A percentile compares a stretch with the other conserved stretches of the same genome.
These are phyloP conservation scores for Blastobotrys elegans DNA, from an alignment of 1,139 yeast species.

Conservation along the genomic window DNA sequence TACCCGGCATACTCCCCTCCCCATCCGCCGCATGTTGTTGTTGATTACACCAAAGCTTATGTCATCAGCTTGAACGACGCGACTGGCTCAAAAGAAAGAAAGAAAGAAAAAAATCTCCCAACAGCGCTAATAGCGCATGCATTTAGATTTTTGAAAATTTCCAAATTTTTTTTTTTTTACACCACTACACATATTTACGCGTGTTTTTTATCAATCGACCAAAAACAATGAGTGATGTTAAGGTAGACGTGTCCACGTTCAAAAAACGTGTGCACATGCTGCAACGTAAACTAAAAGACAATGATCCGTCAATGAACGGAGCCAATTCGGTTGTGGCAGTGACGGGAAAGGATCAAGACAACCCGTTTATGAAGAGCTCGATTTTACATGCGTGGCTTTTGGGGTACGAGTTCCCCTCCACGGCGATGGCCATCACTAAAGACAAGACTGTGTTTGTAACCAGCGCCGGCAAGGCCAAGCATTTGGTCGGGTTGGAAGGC, in stretches of 20 bases:
- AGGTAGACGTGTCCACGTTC: slow-evolving; percentile 43
- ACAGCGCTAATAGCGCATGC: too few species aligned
- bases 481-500: slow-evolving; percentile 52
- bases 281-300: slow-evolving; percentile 38
- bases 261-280: slow-evolving; percentile 40
- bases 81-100: too few species aligned
- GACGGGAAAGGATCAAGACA: slow-evolving; percentile 83
- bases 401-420: slow-evolving; percentile 94
- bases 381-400: slow-evolving; percentile 84
- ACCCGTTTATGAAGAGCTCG: slow-evolving; percentile 86
- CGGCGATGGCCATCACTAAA: slow-evolving; percentile 63
- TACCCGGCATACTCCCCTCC: not conserved
- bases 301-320: slow-evolving; percentile 41
- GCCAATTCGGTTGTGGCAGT: slow-evolving; percentile 58
- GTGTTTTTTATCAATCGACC: too few species aligned
- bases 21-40: too few species aligned
- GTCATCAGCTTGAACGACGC: too few species aligned
- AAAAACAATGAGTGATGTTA: slow-evolving; percentile 16
- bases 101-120: too few species aligned
- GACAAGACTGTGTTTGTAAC: slow-evolving; percentile 66
- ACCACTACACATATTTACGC: too few species aligned
- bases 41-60: too few species aligned
- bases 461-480: slow-evolving; percentile 82
- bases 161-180: too few species aligned
- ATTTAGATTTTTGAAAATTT: too few species aligned